These are phyloP conservation scores for Candida labiduridarum DNA, from an alignment of 1,139 yeast genomes.

Conservation along the genomic window DNA sequence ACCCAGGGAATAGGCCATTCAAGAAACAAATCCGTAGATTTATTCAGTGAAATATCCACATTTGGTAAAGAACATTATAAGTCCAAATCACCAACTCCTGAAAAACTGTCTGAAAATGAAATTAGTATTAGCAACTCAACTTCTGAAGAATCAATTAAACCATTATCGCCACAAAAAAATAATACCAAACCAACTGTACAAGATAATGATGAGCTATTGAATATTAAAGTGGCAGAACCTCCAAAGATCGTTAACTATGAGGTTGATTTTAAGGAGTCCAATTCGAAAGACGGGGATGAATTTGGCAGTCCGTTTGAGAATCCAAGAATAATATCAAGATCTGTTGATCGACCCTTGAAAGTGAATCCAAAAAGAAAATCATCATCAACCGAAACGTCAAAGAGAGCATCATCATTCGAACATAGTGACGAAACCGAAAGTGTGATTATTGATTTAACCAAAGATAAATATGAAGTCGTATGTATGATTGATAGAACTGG, in stretches of 20 bases:
- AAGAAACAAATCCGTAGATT: slow-evolving; percentile 19
- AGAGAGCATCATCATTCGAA: neutral
- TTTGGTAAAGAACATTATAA: slow-evolving; percentile 2
- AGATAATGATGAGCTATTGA: slow-evolving; percentile 16
- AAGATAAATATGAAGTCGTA: slow-evolving; percentile 41
- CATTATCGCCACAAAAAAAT: slow-evolving; percentile 1
- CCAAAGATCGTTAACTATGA: slow-evolving; percentile 41
- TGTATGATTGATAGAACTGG: slow-evolving; percentile 34
- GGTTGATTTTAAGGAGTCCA: slow-evolving; percentile 45
- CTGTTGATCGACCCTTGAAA: neutral
- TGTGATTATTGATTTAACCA: slow-evolving; percentile 46
- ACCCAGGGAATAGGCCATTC: slow-evolving; percentile 9
- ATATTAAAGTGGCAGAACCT: slow-evolving; percentile 40
- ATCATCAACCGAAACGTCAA: neutral
- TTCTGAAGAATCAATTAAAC: slow-evolving; percentile 2
- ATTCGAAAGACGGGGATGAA: slow-evolving; percentile 16
- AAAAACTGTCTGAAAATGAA: neutral
- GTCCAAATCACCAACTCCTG: slow-evolving; percentile 5
- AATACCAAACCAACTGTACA: neutral
- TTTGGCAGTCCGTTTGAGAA: slow-evolving; percentile 9
- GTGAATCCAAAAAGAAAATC: neutral
- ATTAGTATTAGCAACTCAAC: neutral
- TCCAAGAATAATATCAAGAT: slow-evolving; percentile 3
- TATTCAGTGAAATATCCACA: slow-evolving; percentile 1
- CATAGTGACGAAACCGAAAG: slow-evolving; percentile 33